Evolutionary conservation across 78 protist genomes (phyloP), one percentile per base, ranked within the genome.

Genomic region (slime mould (Dictyostelium discoideum)): DNA sequence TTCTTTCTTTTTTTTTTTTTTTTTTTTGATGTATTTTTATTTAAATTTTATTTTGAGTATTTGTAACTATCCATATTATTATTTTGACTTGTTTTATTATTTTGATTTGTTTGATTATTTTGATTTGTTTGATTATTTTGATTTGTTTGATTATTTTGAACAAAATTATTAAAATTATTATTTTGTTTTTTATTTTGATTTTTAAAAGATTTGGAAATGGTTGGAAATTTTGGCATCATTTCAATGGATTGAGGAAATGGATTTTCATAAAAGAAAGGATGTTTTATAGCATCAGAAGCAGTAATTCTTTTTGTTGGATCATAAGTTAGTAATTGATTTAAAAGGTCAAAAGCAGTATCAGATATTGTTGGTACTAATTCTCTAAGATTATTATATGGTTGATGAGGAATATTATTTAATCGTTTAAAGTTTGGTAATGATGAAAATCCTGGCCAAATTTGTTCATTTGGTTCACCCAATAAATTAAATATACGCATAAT

Each of bases 391-490:
- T 54, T 79, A 42, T 85, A 82, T 14, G 87, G 81, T 39, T 86
- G 80, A 44, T 57, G 22, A 20, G 98, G 99, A 22, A 98, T 92
- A 14, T 80, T 92, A 14, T 80, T 72, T 14, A 85, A 40, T 10
- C 86, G 42, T 82, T 97, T 96, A 83, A 57, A 94, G 29, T 97
- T 88, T 5, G 99, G 99, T 40, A 99, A 97, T 24, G 82, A 46
- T 9, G 86, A 29, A 46, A 98, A 93, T 20, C 83, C 96, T 4
- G 99, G 99, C 99, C 99, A 99, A 9, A 42, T 18, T 26, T 78
- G 81, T 18, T 94, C 98, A 11, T 60, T 98, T 6, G 99, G 99
- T 0, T 98, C 97, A 32, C 99, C 99, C 8, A 98, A 54, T 20
- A 97, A 7, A 20, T 69, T 11, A 40, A 50, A 94, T 86, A 99